A percentile compares a stretch with the other conserved stretches of the same genome.
Conservation (phyloP, 2,329 filamentous ascomycete species). For the Whalleya microplaca region DNA sequence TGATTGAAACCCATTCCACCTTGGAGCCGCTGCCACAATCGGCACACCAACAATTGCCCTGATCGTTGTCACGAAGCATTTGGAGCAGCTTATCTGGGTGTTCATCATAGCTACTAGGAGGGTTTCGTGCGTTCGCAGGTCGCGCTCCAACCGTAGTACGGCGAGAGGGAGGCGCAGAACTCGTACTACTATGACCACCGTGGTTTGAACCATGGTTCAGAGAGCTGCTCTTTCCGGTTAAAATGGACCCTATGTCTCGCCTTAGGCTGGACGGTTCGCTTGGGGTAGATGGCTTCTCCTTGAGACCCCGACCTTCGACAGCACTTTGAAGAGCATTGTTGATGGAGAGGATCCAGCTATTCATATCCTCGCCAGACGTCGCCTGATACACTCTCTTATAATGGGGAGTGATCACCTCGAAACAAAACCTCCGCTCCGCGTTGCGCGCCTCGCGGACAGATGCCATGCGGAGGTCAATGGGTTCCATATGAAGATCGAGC, state of each 20-base stretch:
- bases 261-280: slow-evolving; percentile 63
- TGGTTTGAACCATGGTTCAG: slow-evolving; percentile 56
- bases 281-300: slow-evolving; percentile 51
- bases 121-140: slow-evolving; percentile 70
- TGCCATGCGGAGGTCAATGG: slow-evolving; percentile 94
- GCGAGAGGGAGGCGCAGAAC: slow-evolving; percentile 66
- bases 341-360: slow-evolving; percentile 92
- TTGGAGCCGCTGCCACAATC: slow-evolving; percentile 91
- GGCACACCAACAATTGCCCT: slow-evolving; percentile 91
- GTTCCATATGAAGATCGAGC: slow-evolving; percentile 95
- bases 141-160: slow-evolving; percentile 91
- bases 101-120: slow-evolving; percentile 76
- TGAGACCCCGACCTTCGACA: slow-evolving; percentile 77
- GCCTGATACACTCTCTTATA: slow-evolving; percentile 97
- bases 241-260: slow-evolving; percentile 87
- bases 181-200: slow-evolving; percentile 54
- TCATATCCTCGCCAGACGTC: slow-evolving; percentile 97
- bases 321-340: slow-evolving; percentile 97
- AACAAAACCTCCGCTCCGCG: slow-evolving; percentile 93
- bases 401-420: slow-evolving; percentile 96
- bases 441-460: slow-evolving; percentile 95
- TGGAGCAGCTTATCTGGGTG: slow-evolving; percentile 85
- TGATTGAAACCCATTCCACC: slow-evolving; percentile 99
- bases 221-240: slow-evolving; percentile 89
- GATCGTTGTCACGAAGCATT: slow-evolving; percentile 84